Evolutionary conservation across 768 basidiomycete species (phyloP), one percentile per base, ranked within the genome.

Genomic region (Neoboletus brunneissimus): DNA sequence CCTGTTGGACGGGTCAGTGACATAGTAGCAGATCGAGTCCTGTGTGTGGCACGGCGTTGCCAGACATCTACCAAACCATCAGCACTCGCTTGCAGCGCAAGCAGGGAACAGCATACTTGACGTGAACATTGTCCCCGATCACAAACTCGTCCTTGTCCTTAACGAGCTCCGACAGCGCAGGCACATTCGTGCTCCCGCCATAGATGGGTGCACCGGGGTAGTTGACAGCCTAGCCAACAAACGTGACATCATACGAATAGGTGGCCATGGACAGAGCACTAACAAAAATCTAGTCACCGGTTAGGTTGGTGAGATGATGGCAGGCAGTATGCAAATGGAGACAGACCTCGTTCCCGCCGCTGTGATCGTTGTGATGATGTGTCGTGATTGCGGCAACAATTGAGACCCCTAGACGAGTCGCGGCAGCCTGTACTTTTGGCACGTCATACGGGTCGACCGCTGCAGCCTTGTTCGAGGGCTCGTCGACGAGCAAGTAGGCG

Each of bases 21-120:
- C 81, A 69, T 89, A 81, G 77, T 86, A 98, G 77, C 91, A 97
- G 64, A 96, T 95, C 16, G 95, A 97, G 73, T 98, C 96, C 68
- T 91, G 90, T 4, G 96, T 98, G 71, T 98, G 96, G 73, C 94
- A 95, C 1, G 94, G 91, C 1, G 91, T 94, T 25, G 90, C 87
- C 23, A 94, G 74, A 72, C 89, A 91, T 70, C 91, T 90, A 57
- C 32, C 29, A 32, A 34, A 29, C 53, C 55, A 42, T 63, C 53
- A 64, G 42, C 23, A 37, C 27, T 43, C 35, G 44, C 38, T n/a
- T 20, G 35, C 43, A 31, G 3, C 37, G 22, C 38, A 46, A 11
- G 25, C n/a, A n/a, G 20, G 34, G 34, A 29, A 63, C 71, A 54
- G 37, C 61, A n/a, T 58, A 86, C 87, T 74, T 84, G 74, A 91